Percentiles rank a stretch among this genome's conserved stretches.
These are phyloP conservation scores for Xylariaceae sp. DNA, from an alignment of 2,329 filamentous ascomycete genomes.

Conservation along the genomic window DNA sequence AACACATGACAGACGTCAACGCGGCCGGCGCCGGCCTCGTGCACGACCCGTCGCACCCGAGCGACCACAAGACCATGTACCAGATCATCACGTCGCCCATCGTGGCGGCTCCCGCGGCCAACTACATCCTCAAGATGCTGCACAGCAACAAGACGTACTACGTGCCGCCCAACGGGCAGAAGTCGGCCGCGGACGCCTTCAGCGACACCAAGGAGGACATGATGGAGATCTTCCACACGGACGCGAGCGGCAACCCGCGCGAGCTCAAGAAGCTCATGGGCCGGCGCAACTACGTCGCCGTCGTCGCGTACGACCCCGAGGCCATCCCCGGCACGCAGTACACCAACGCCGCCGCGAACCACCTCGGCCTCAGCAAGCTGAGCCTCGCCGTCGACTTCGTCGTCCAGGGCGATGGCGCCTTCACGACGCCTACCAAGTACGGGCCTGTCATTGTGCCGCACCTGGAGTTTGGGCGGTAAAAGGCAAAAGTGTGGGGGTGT, in stretches of 20 bases:
- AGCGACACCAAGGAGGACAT: slow-evolving; percentile 98
- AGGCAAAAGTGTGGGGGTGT: too few species aligned
- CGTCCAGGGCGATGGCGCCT: slow-evolving; percentile 84
- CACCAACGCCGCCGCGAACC: slow-evolving; percentile 29
- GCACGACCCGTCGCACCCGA: slow-evolving; percentile 85
- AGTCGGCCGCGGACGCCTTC: slow-evolving; percentile 57
- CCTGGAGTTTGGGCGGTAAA: slow-evolving; percentile 64
- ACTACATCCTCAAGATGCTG: slow-evolving; percentile 88
- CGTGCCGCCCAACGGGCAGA: slow-evolving; percentile 79
- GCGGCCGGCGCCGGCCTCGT: slow-evolving; percentile 87
- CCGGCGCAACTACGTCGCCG: slow-evolving; percentile 83
- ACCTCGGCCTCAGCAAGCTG: slow-evolving; percentile 55
- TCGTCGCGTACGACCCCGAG: slow-evolving; percentile 92
- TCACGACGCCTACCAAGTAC: slow-evolving; percentile 84
- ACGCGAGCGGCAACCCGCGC: slow-evolving; percentile 75
- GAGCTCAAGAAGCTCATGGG: slow-evolving; percentile 93
- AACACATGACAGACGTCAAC: slow-evolving; percentile 63
- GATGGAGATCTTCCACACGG: slow-evolving; percentile 98
- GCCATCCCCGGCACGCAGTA: slow-evolving; percentile 43
- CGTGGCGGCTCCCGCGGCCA: slow-evolving; percentile 78
- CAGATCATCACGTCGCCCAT: slow-evolving; percentile 92
- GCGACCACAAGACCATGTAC: slow-evolving; percentile 99
- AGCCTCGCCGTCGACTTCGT: slow-evolving; percentile 95
- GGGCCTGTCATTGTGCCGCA: slow-evolving; percentile 93
- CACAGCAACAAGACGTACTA: slow-evolving; percentile 92